Percentiles rank a stretch among this genome's conserved stretches.
Conservation (phyloP, 2,329 filamentous ascomycete genomes). For the Bipolaris gigantea region DNA sequence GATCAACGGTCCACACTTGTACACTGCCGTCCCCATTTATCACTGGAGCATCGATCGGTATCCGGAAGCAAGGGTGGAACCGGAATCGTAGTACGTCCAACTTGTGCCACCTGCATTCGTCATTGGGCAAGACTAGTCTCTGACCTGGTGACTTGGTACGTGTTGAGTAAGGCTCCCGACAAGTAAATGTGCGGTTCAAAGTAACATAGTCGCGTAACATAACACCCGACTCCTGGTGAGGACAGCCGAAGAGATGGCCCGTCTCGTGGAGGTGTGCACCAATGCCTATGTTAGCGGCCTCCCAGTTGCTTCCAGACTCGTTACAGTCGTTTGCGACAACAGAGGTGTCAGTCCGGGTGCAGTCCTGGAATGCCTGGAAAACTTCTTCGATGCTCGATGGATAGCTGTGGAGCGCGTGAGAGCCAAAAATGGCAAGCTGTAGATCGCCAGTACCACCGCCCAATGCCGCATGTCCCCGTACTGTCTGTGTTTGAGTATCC, state of each 20-base stretch:
- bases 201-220: constrained; percentile 89
- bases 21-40: constrained; percentile 70
- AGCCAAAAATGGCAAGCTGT: constrained; percentile 87
- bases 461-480: constrained; percentile 82
- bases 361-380: constrained; percentile 84
- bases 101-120: constrained; percentile 91
- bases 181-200: constrained; percentile 80
- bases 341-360: constrained; percentile 80
- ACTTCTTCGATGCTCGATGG: constrained; percentile 88
- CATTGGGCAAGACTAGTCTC: constrained; percentile 69
- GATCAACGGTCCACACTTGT: constrained; percentile 83
- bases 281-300: constrained; percentile 91
- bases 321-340: constrained; percentile 83
- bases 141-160: constrained; percentile 79
- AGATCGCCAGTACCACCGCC: constrained; percentile 74
- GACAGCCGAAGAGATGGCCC: constrained; percentile 86
- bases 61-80: constrained; percentile 84
- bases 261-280: constrained; percentile 91
- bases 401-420: constrained; percentile 88
- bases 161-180: constrained; percentile 82
- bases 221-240: constrained; percentile 85
- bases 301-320: constrained; percentile 89
- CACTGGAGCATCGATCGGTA: constrained; percentile 69
- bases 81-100: constrained; percentile 87
- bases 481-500: constrained; percentile 70